These are phyloP conservation scores for Colletotrichum incanum DNA, from an alignment of 2,329 filamentous ascomycete species.

Conservation along the genomic window DNA sequence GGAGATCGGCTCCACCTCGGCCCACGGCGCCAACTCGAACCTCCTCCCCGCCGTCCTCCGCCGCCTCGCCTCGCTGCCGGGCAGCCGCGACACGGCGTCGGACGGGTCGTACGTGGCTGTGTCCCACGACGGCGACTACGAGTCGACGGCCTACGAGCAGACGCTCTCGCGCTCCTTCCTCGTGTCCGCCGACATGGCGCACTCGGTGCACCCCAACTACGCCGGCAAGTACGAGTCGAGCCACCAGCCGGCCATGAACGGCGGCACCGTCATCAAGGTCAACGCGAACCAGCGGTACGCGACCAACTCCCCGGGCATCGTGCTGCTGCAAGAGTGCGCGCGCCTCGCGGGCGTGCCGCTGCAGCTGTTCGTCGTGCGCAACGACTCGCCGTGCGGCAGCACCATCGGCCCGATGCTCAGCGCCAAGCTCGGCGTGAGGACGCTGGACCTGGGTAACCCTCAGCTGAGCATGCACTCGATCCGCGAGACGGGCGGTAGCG, in stretches of 20 bases:
- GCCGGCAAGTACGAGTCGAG: constrained; percentile 90
- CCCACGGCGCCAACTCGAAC: constrained; percentile 95
- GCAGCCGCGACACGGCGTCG: constrained; percentile 67
- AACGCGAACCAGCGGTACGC: constrained; percentile 98
- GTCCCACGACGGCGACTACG: constrained; percentile 70
- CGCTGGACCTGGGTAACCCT: constrained; percentile 92
- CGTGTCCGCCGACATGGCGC: constrained; percentile 97
- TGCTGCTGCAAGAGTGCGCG: constrained; percentile 90
- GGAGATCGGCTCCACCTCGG: constrained; percentile 93
- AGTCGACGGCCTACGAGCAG: constrained; percentile 91
- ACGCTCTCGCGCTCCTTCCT: constrained; percentile 93
- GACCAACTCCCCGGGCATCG: constrained; percentile 96
- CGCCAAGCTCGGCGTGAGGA: constrained; percentile 87
- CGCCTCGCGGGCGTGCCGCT: constrained; percentile 83
- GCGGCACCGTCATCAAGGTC: constrained; percentile 96
- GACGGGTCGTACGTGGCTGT: constrained; percentile 76
- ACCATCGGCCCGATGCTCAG: constrained; percentile 98
- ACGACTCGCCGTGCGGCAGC: constrained; percentile 94
- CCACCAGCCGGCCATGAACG: constrained; percentile 96
- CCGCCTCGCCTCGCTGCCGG: constrained; percentile 85
- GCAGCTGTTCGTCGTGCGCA: constrained; percentile 95
- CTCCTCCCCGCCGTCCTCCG: constrained; percentile 89
- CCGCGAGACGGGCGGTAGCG: constrained; percentile 89
- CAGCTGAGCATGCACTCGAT: constrained; percentile 98
- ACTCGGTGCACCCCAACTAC: constrained; percentile 97